Evolutionary conservation across 805 yeast species (phyloP).

Genomic region (Candida arabinofermentans): DNA sequence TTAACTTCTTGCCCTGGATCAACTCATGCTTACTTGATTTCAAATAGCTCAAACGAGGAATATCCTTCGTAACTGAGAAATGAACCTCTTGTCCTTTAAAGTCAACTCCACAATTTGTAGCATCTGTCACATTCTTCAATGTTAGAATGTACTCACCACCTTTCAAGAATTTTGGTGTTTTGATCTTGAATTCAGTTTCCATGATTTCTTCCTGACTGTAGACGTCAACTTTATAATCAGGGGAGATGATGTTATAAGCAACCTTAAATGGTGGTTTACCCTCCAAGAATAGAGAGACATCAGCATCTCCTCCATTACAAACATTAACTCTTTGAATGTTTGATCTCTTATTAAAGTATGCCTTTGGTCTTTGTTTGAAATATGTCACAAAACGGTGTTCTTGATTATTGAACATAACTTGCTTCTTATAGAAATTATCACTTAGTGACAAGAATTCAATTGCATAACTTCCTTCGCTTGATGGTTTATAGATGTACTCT

Average conservation of each 20-base stretch:
- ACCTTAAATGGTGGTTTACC: constrained; percentile 82
- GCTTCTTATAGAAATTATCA: constrained; percentile 54
- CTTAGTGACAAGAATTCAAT: constrained; percentile 63
- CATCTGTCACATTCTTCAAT: constrained; percentile 64
- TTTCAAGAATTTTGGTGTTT: constrained; percentile 48
- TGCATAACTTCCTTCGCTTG: constrained; percentile 74
- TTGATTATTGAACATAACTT: constrained; percentile 28
- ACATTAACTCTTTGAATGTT: constrained; percentile 18
- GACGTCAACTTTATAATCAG: constrained; percentile 42
- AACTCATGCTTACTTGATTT: constrained; percentile 34
- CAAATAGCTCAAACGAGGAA: constrained; percentile 47
- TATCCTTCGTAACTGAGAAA: constrained; percentile 64
- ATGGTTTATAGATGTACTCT: constrained; percentile 68
- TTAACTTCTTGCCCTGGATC: constrained; percentile 57
- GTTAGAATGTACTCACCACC: constrained; percentile 76
- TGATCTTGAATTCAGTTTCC: constrained; percentile 36
- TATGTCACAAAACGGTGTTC: constrained; percentile 61
- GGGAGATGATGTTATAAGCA: constrained; percentile 62
- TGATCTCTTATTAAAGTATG: constrained; percentile 30
- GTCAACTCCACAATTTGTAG: constrained; percentile 74
- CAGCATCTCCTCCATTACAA: constrained; percentile 31
- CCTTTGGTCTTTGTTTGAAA: constrained; percentile 67
- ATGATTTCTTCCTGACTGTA: constrained; percentile 39
- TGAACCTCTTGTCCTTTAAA: constrained; percentile 59
- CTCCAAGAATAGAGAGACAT: constrained; percentile 55